Base-by-base conservation (phyloP, 805 yeast species). In the Ogataea paraovalis region DNA sequence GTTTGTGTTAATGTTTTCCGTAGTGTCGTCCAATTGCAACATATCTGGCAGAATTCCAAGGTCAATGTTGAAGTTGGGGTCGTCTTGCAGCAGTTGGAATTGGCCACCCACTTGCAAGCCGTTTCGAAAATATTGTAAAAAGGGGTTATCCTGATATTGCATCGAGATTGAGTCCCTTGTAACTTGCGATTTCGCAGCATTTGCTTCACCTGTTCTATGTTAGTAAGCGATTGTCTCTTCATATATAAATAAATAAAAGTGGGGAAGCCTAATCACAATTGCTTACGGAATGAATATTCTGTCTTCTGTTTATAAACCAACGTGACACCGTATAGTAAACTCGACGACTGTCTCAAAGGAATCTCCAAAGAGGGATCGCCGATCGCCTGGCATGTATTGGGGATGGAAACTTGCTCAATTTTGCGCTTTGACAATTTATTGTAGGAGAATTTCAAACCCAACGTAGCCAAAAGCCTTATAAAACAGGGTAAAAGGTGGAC, bases 251-350 rank as follows among this genome's bases (percentile, higher is more conserved):
- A n/a, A 30, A 30, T 14, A 30, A 30, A 5, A 30, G 6, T 7
- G 5, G 34, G 12, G 34, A 30, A 8, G 12, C 12, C 4, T 4
- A 14, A 27, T 28, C 19, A 13, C 7, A 19, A 38, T 38, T 22
- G 55, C 66, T 49, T 51, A 56, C 65, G 57, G 52, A 68, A 69
- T 52, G 75, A 70, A 53, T 72, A 73, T 3, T 71, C 72, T 0
- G 76, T 70, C 57, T 82, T 77, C 23, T 75, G 73, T 47, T 69
- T 75, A 57, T 75, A 77, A 23, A 73, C 66, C 40, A 80, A 51
- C 1, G 78, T 64, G 1, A 76, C 63, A 0, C 85, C 85, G 53
- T 73, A 70, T 47, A 80, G 56, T 9, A 80, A 59, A 43, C 62
- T 71, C 0, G 82, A 73, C 0, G 69, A 59, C 16, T 69, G 61